Evolutionary conservation across 352 stramenopile genomes (phyloP), one percentile per base, ranked within the genome.

Genomic region (Pythium plurisporium): DNA sequence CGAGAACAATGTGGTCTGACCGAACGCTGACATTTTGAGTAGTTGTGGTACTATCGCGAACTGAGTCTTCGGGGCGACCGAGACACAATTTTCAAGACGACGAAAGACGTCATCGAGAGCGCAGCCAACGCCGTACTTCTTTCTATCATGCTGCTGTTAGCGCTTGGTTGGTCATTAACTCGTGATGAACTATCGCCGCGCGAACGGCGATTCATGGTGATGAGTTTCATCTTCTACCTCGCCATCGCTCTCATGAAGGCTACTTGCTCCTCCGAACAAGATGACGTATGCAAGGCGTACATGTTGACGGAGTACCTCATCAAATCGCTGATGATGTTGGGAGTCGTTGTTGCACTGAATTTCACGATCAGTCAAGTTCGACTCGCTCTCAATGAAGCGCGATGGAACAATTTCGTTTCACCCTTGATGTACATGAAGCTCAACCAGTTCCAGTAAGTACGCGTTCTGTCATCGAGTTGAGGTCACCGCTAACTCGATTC

Each of bases 401-500:
- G 76, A 17, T 89, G 79, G 79, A 76, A 85, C 51, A 73, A 73
- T 47, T 70, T 69, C 50, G 68, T 81, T 27, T 83, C 76, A 0
- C 74, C 79, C 15, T 57, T 86, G 22, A 79, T 71, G 19, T 86
- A 87, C 57, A 86, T 85, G 69, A 86, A 85, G 49, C 73, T 90
- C 40, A 73, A 80, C n/a, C 76, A 87, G 53, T 86, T 86, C 40
- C 67, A 78, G 76, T 86, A 54, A 20, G 72, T 36, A n/a, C 19
- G 23, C 25, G 29, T 53, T 29, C 7, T 48, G 4, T 19, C 11
- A 31, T 20, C 3, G 23, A 10, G 15, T 38, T 38, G 33, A 38
- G 15, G 15, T 15, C 33, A 15, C 10, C 33, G 10, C 10, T 15
- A 10, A 38, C 10, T 10, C 15, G 10, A 38, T 38, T 10, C 33